phyloP scores from a whole-genome alignment of 768 basidiomycete species.

The Mycena galericulata region DNA sequence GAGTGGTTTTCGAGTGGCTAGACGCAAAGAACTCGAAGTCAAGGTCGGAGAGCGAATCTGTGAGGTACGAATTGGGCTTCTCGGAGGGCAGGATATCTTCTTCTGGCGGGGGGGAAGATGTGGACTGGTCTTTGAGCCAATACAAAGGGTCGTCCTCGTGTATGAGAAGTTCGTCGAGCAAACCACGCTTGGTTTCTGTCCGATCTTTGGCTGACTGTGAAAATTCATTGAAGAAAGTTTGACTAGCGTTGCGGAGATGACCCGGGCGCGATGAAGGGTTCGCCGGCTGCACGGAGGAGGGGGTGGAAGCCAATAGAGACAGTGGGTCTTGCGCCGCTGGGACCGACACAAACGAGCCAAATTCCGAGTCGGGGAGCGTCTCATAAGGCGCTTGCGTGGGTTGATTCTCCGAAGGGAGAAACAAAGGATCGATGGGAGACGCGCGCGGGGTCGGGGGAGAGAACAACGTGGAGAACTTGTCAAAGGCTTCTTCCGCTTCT shows the following conservation, averaged over 20 bases:
- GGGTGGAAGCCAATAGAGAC: conserved; percentile 32
- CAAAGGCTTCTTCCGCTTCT: conserved; percentile 45
- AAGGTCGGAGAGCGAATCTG: conserved; percentile 45
- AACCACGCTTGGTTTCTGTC: conserved; percentile 61
- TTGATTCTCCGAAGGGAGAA: conserved; percentile 13
- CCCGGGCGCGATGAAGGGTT: conserved; percentile 4
- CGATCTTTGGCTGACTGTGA: conserved; percentile 67
- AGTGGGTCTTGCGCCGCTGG: conserved; percentile 66
- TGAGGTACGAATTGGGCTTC: conserved; percentile 32
- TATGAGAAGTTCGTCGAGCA: conserved; percentile 73
- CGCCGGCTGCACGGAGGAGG: conserved; percentile 4
- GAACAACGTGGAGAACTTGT: conserved; percentile 59
- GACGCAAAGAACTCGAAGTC: conserved; percentile 52
- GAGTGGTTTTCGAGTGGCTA: conserved; percentile 41
- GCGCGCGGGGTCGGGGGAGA: conserved; percentile 53
- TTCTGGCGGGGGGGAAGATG: background rate
- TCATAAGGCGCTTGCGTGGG: conserved; percentile 30
- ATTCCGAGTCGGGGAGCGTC: conserved; percentile 60
- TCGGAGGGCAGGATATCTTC: conserved; percentile 30
- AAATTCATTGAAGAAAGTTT: conserved; percentile 72
- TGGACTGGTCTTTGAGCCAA: conserved; percentile 54
- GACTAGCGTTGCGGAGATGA: conserved; percentile 44
- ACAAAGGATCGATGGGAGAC: conserved; percentile 42
- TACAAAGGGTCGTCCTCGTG: conserved; percentile 81
- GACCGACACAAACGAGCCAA: conserved; percentile 73